Evolutionary conservation across 176 grass and related monocot species (phyloP).

Genomic region (Rhipidocladum racemiflorum): DNA sequence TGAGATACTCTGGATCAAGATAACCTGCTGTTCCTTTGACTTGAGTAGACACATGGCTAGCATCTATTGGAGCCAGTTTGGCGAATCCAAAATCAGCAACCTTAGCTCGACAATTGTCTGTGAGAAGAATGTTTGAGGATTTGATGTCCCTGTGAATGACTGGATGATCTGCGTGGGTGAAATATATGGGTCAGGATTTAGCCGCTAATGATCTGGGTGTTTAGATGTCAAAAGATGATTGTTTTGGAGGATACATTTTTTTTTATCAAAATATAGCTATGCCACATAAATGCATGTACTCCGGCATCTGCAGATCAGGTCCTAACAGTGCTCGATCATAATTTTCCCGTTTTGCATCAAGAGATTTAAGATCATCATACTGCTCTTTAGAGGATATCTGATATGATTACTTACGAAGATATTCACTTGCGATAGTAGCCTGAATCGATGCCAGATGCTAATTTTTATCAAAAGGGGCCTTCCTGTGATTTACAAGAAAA

Average conservation of each 20-base stretch:
- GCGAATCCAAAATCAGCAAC: slow-evolving; percentile 75
- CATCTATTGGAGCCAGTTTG: slow-evolving; percentile 52
- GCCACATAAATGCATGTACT: not conserved
- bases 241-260: not conserved
- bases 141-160: slow-evolving; percentile 94
- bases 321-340: not conserved
- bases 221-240: slow-evolving; percentile 16
- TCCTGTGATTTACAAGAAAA: not conserved
- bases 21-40: slow-evolving; percentile 81
- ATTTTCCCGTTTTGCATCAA: not conserved
- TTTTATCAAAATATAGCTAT: slow-evolving; percentile 6
- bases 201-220: not conserved
- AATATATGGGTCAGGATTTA: slow-evolving; percentile 17
- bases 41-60: slow-evolving; percentile 62
- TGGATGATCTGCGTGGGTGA: slow-evolving; percentile 57
- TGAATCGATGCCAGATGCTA: too few relatives aligned
- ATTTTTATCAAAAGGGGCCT: too few relatives aligned
- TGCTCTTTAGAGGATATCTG: not conserved
- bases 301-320: not conserved
- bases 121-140: slow-evolving; percentile 88
- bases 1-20: slow-evolving; percentile 70
- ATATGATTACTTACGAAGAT: not conserved
- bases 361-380: not conserved
- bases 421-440: too few relatives aligned
- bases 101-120: slow-evolving; percentile 59